These are phyloP conservation scores for Liriodendron chinense DNA, from an alignment of 164 flowering plant genomes.

Conservation along the genomic window DNA sequence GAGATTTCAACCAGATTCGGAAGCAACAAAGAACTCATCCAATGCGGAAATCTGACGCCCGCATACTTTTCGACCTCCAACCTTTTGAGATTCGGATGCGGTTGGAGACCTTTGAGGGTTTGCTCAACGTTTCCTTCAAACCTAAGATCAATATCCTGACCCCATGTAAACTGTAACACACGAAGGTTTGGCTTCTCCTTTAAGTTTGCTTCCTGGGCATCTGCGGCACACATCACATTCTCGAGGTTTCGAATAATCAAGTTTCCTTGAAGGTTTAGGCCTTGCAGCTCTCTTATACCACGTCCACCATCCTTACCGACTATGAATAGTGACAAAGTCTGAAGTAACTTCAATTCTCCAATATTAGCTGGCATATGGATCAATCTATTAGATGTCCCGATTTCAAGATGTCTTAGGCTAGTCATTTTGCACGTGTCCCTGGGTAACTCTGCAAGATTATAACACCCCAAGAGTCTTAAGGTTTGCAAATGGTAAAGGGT, in stretches of 20 bases:
- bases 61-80: neutral
- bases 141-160: neutral
- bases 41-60: neutral
- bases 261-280: conserved; percentile 5
- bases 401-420: conserved; percentile 14
- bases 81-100: conserved; percentile 3
- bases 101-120: conserved; percentile 4
- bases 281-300: neutral
- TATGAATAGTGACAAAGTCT: neutral
- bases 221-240: neutral
- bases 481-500: conserved; percentile 11
- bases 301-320: neutral
- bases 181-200: neutral
- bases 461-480: conserved; percentile 3
- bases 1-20: neutral
- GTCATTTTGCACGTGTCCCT: conserved; percentile 1
- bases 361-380: neutral
- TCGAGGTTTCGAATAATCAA: neutral
- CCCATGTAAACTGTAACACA: neutral
- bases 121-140: neutral
- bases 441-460: conserved; percentile 3
- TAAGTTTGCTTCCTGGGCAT: conserved; percentile 5
- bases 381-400: neutral
- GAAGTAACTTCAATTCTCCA: conserved; percentile 1
- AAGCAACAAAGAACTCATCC: neutral